Evolutionary conservation across 2,329 filamentous ascomycete genomes (phyloP), one percentile per base, ranked within the genome.

Genomic region (Cladophialophora bantiana): DNA sequence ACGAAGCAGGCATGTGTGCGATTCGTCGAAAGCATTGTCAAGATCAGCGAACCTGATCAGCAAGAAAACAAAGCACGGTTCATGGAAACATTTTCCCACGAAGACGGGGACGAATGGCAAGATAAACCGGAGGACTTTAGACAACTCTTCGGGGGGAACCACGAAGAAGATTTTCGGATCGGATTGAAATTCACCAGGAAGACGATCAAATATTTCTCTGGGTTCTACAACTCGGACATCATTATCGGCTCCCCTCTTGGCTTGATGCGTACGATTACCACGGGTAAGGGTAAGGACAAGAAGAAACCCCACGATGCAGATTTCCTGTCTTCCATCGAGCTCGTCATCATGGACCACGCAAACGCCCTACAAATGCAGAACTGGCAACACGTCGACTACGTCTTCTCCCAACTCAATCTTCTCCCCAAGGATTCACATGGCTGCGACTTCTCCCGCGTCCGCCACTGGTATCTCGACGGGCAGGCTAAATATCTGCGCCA

Each of bases 131-230:
- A 89, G 2, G 95, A 98, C 77, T 98, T 96, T 79, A 85, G 86
- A 31, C 91, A 96, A 64, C 84, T 98, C 0, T 99, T 99, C 75
- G 90, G 90, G 68, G 95, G 95, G 66, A 98, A 97, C 76, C 93
- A 97, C 76, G 95, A 98, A 76, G 95, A 99, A 80, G 95, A 96
- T 86, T 99, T 98, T 81, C 89, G 94, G 2, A 83, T 98, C 1
- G 95, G 94, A n/a, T 80, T 99, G 75, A 99, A 98, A 79, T 96
- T 99, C 77, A 98, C 95, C 0, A 88, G 95, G 68, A 98, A 97
- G 80, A 96, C 93, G 0, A 84, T 98, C 76, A 98, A 97, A 77
- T 95, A 91, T 77, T 99, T 96, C 81, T 87, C 94, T 0, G 91
- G 93, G 69, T 99, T 99, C 78, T 98, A 98, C 83, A 94, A 90